Percentiles rank a stretch among this genome's conserved stretches.
Evolutionary conservation across 306 rosid genomes (phyloP).

Genomic region (Quercus rubra): DNA sequence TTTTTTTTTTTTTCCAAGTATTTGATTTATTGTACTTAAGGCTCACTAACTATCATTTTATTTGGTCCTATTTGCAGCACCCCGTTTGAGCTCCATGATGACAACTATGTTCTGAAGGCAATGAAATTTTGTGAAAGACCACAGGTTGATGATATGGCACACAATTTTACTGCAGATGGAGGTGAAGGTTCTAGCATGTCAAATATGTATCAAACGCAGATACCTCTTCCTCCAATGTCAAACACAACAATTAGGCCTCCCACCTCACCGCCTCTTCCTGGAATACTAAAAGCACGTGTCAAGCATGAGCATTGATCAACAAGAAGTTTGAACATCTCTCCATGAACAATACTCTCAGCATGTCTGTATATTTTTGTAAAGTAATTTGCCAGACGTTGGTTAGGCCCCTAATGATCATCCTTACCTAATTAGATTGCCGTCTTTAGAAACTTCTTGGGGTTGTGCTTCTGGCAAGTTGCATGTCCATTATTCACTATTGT

Average conservation of each 20-base stretch:
- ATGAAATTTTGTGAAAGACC: slow-evolving; percentile 78
- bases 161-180: slow-evolving; percentile 46
- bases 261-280: slow-evolving; percentile 88
- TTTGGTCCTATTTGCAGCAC: slow-evolving; percentile 50
- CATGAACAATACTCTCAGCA: slow-evolving; percentile 26
- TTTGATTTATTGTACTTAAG: neutral
- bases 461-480: slow-evolving; percentile 31
- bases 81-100: slow-evolving; percentile 97
- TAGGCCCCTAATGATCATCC: slow-evolving; percentile 23
- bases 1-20: neutral
- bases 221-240: slow-evolving; percentile 42
- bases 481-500: slow-evolving; percentile 27
- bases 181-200: slow-evolving; percentile 80
- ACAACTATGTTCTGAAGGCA: slow-evolving; percentile 83
- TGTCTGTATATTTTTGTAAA: slow-evolving; percentile 66
- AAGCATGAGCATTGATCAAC: slow-evolving; percentile 71
- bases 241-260: slow-evolving; percentile 61
- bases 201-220: slow-evolving; percentile 55
- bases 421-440: slow-evolving; percentile 26
- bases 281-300: slow-evolving; percentile 87
- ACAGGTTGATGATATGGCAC: slow-evolving; percentile 41
- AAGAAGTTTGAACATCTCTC: slow-evolving; percentile 17
- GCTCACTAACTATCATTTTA: neutral
- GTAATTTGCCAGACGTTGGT: slow-evolving; percentile 30
- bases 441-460: slow-evolving; percentile 25